phyloP scores from a whole-genome alignment of 2,329 filamentous ascomycete genomes.

The Mycosphaerella sp. region DNA sequence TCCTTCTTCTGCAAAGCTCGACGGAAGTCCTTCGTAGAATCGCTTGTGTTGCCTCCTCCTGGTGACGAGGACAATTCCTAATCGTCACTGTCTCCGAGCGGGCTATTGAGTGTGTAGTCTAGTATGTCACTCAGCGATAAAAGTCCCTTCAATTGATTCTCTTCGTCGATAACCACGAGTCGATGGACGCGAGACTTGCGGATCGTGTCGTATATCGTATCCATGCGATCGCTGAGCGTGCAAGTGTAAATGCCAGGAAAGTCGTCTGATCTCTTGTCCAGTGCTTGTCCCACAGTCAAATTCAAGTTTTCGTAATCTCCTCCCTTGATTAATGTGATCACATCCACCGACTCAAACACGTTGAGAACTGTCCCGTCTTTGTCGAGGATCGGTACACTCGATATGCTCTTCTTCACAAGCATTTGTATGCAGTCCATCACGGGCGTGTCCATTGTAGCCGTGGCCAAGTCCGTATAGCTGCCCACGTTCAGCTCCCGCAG shows the following conservation, averaged over 20 bases:
- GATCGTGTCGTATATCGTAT: conserved; percentile 95
- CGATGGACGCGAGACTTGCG: conserved; percentile 91
- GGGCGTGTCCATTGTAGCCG: conserved; percentile 78
- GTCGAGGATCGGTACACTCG: conserved; percentile 88
- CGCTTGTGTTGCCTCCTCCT: not conserved
- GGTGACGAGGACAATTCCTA: conserved; percentile 2
- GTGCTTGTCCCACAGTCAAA: conserved; percentile 77
- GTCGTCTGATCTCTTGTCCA: conserved; percentile 80
- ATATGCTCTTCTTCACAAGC: conserved; percentile 90
- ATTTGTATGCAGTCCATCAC: conserved; percentile 92
- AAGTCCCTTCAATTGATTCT: conserved; percentile 76
- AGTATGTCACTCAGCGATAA: conserved; percentile 94
- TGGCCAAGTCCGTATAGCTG: conserved; percentile 73
- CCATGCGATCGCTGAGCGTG: conserved; percentile 80
- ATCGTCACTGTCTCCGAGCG: conserved; percentile 27
- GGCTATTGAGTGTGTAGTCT: conserved; percentile 68
- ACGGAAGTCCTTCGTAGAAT: not conserved
- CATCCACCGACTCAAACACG: conserved; percentile 95
- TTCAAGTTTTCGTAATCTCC: conserved; percentile 87
- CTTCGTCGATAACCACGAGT: conserved; percentile 85
- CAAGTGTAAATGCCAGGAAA: conserved; percentile 97
- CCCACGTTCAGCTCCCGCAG: conserved; percentile 78
- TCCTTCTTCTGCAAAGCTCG: not conserved
- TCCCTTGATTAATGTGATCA: conserved; percentile 91
- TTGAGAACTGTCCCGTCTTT: conserved; percentile 75